Conservation (phyloP, 257 asterid species). For the Craterostigma plantagineum region DNA sequence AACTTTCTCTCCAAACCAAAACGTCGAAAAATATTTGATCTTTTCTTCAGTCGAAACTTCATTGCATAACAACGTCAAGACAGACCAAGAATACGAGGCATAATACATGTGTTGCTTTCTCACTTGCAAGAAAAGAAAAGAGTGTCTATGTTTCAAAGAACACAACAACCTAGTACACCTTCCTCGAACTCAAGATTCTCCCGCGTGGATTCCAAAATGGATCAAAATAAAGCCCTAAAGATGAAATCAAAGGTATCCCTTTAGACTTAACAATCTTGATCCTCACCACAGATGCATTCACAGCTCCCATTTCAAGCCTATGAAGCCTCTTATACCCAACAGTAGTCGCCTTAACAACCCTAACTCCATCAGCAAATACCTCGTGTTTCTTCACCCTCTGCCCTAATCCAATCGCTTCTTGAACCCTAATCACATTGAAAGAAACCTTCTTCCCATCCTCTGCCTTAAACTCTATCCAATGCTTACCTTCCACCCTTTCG, state of each 20-base stretch:
- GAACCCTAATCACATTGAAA: conserved; percentile 71
- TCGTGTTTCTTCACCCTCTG: conserved; percentile 50
- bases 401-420: conserved; percentile 86
- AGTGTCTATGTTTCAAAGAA: too few species aligned
- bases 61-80: too few species aligned
- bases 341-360: conserved; percentile 48
- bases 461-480: conserved; percentile 56
- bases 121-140: too few species aligned
- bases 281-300: conserved; percentile 29
- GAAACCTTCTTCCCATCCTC: conserved; percentile 14
- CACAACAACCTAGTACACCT: conserved; percentile 5
- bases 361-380: conserved; percentile 35
- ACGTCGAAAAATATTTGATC: too few species aligned
- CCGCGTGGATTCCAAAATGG: conserved; percentile 54
- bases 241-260: conserved; percentile 66
- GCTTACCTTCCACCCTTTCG: conserved; percentile 17
- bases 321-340: conserved; percentile 82
- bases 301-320: conserved; percentile 39
- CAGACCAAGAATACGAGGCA: too few species aligned
- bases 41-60: too few species aligned
- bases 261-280: conserved; percentile 45
- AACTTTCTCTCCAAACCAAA: too few species aligned
- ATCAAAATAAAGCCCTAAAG: conserved; percentile 73
- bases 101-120: too few species aligned
- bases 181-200: conserved; percentile 1